Percentiles rank a stretch among this genome's conserved stretches.
Conservation (phyloP, 305 asterid genomes). For the Euphrasia arctica region DNA sequence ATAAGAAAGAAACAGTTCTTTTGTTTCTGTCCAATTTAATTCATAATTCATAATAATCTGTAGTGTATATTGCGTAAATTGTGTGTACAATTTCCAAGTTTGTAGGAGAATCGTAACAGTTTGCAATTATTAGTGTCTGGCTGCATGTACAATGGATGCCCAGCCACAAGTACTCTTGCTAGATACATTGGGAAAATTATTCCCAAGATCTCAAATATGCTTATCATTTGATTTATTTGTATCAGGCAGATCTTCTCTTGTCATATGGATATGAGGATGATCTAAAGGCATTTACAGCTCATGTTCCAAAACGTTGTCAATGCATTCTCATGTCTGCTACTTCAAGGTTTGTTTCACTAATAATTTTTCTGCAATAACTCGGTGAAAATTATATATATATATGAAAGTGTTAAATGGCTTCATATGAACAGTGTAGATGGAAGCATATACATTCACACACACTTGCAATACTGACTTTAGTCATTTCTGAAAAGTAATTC, state of each 20-base stretch:
- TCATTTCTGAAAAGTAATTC: neutral
- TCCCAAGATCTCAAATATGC: neutral
- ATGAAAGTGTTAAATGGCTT: neutral
- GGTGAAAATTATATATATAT: constrained; percentile 1
- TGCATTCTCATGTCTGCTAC: constrained; percentile 99
- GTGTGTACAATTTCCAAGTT: neutral
- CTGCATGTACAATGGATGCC: neutral
- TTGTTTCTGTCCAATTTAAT: constrained; percentile 6
- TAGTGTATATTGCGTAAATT: neutral
- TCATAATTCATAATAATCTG: neutral
- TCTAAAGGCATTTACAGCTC: constrained; percentile 67
- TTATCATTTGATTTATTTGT: constrained; percentile 24
- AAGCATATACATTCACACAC: neutral
- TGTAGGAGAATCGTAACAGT: neutral
- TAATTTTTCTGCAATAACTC: constrained; percentile 11
- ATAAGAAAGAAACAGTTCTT: neutral
- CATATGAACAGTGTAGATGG: neutral
- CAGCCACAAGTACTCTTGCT: neutral
- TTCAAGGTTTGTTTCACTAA: constrained; percentile 54
- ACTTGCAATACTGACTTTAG: neutral
- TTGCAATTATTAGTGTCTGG: neutral
- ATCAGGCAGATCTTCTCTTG: constrained; percentile 93
- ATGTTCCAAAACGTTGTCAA: constrained; percentile 83
- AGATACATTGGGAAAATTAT: neutral
- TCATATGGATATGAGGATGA: constrained; percentile 90